A percentile compares a stretch with the other conserved stretches of the same genome.
Conservation (phyloP, 2,329 filamentous ascomycete genomes). For the Colletotrichum coccodes region DNA sequence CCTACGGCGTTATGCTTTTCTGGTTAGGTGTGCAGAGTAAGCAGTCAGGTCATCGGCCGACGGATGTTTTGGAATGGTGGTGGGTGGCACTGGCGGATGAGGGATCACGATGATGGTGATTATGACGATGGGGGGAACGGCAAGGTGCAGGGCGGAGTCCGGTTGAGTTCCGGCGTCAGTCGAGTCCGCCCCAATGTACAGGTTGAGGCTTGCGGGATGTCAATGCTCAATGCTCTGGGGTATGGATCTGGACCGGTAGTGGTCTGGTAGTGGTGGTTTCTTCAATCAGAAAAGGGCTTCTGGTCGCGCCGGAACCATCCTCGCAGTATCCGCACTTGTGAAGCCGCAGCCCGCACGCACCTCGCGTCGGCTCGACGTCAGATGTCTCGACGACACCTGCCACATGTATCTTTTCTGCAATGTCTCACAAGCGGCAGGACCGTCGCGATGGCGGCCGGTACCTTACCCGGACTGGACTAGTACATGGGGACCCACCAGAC, state of each 20-base stretch:
- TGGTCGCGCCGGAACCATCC: not conserved
- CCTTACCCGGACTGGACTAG: slow-evolving; percentile 18
- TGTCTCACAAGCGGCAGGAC: slow-evolving; percentile 22
- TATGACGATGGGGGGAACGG: not conserved
- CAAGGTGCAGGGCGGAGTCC: slow-evolving; percentile 16
- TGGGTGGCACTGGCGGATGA: not conserved
- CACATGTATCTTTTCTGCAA: slow-evolving; percentile 30
- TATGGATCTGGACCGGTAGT: not conserved
- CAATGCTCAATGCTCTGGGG: slow-evolving; percentile 6
- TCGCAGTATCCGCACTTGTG: slow-evolving; percentile 9
- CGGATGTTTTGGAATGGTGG: not conserved
- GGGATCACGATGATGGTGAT: slow-evolving; percentile 9
- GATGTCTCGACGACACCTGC: slow-evolving; percentile 33
- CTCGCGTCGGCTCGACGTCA: slow-evolving; percentile 26
- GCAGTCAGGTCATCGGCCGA: not conserved
- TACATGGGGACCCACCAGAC: slow-evolving; percentile 19
- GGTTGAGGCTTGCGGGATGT: slow-evolving; percentile 16
- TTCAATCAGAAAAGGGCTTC: not conserved
- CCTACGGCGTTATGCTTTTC: slow-evolving; percentile 16
- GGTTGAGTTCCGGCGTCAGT: slow-evolving; percentile 1
- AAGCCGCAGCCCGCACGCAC: slow-evolving; percentile 14
- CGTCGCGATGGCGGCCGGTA: slow-evolving; percentile 3
- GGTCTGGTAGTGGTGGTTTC: not conserved
- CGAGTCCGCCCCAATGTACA: not conserved
- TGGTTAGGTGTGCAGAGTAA: not conserved